Conservation (phyloP, 768 basidiomycete genomes). For the Trametes cingulata region DNA sequence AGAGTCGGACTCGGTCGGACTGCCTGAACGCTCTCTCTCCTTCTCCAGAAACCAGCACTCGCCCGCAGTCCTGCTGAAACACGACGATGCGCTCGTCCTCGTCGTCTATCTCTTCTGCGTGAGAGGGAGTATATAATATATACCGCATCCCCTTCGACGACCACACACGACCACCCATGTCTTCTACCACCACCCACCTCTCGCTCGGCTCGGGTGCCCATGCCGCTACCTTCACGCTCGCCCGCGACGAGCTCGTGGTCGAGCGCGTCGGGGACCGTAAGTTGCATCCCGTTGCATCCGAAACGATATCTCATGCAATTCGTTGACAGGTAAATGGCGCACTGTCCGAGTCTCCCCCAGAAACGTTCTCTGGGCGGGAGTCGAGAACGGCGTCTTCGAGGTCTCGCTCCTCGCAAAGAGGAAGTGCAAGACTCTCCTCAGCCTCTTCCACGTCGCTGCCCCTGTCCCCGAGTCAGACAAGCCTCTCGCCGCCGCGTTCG, state of each 20-base stretch:
- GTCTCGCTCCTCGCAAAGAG: conserved; percentile 53
- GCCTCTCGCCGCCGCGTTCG: conserved; percentile 49
- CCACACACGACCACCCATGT: conserved; percentile 3
- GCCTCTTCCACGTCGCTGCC: conserved; percentile 48
- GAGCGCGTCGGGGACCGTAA: conserved; percentile 25
- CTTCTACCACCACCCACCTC: conserved; percentile 7
- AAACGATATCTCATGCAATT: neutral
- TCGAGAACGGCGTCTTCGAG: conserved; percentile 40
- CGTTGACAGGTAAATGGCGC: conserved; percentile 26
- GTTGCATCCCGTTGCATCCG: neutral
- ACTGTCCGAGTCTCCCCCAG: conserved; percentile 39
- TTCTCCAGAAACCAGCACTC: neutral
- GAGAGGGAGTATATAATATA: neutral
- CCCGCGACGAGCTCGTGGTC: conserved; percentile 31
- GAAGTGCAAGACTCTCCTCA: conserved; percentile 40
- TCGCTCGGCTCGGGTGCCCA: conserved; percentile 6
- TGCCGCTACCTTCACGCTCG: conserved; percentile 30
- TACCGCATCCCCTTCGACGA: neutral
- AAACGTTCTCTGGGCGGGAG: conserved; percentile 57
- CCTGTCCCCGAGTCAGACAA: conserved; percentile 38
- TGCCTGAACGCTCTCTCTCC: too few species aligned
- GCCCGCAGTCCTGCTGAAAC: neutral
- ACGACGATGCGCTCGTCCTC: neutral
- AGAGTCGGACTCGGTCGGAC: too few species aligned
- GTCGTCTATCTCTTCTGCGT: neutral